A percentile compares a stretch with the other conserved stretches of the same genome.
These are phyloP conservation scores for Fusarium pilosicola DNA, from an alignment of 2,329 filamentous ascomycete species.

Conservation along the genomic window DNA sequence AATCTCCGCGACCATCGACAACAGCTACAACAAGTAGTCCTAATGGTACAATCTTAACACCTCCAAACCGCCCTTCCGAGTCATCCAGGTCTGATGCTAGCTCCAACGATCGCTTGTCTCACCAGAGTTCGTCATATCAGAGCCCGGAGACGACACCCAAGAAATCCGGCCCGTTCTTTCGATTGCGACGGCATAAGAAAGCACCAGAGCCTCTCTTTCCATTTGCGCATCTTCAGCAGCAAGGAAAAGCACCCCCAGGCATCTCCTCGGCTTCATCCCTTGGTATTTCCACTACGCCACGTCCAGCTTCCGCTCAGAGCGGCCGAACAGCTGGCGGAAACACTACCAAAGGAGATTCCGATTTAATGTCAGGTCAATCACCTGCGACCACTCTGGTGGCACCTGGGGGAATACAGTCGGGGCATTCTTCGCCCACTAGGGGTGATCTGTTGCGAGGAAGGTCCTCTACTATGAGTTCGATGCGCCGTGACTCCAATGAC, in stretches of 20 bases:
- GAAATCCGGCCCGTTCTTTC: slow-evolving; percentile 80
- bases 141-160: slow-evolving; percentile 69
- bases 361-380: slow-evolving; percentile 46
- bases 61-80: slow-evolving; percentile 66
- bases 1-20: slow-evolving; percentile 45
- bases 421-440: slow-evolving; percentile 75
- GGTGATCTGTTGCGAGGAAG: slow-evolving; percentile 73
- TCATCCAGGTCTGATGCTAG: slow-evolving; percentile 91
- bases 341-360: slow-evolving; percentile 29
- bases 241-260: slow-evolving; percentile 59
- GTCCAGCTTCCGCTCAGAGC: slow-evolving; percentile 51
- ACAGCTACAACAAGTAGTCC: slow-evolving; percentile 41
- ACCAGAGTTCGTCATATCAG: slow-evolving; percentile 66
- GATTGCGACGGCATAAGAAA: slow-evolving; percentile 80
- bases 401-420: slow-evolving; percentile 56
- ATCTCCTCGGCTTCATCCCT: slow-evolving; percentile 58
- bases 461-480: slow-evolving; percentile 89
- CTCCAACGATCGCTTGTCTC: slow-evolving; percentile 70
- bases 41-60: slow-evolving; percentile 58
- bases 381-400: slow-evolving; percentile 61
- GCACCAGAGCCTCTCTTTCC: slow-evolving; percentile 84
- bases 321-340: slow-evolving; percentile 37
- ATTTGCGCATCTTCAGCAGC: slow-evolving; percentile 81
- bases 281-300: slow-evolving; percentile 46
- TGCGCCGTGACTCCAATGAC: slow-evolving; percentile 77